Evolutionary conservation across 225 moss, liverwort and hornwort genomes (phyloP).

Genomic region (Antitrichia curtipendula): DNA sequence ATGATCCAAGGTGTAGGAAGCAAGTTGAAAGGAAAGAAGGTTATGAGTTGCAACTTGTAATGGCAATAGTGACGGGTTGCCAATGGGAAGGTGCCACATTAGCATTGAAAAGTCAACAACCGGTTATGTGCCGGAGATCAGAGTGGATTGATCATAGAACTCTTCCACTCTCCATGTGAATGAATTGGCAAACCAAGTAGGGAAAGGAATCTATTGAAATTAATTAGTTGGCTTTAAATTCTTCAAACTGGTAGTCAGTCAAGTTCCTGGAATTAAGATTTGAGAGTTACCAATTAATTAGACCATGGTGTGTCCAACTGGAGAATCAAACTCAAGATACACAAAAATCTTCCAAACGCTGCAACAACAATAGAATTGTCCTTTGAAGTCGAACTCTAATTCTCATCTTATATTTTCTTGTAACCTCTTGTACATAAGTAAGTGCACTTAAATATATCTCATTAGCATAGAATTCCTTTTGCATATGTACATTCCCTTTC

Average conservation of each 20-base stretch:
- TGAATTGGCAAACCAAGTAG: neutral
- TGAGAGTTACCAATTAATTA: neutral
- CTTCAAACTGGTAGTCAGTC: neutral
- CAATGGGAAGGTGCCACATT: no score
- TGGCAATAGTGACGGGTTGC: no score
- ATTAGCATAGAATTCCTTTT: no score
- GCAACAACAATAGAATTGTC: neutral
- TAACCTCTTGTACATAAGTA: neutral
- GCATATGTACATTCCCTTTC: neutral
- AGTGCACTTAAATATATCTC: neutral
- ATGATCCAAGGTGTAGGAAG: no score
- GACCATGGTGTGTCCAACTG: neutral
- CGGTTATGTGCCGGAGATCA: neutral
- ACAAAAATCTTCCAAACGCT: fast-evolving
- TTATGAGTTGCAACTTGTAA: no score
- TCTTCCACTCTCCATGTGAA: neutral
- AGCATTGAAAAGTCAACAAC: no score
- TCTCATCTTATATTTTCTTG: neutral
- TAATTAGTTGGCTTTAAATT: no score
- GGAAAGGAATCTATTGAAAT: neutral
- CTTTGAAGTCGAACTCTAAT: neutral
- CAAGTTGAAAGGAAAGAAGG: no score
- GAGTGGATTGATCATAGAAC: neutral
- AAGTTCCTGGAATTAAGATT: neutral
- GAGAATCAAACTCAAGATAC: neutral